Evolutionary conservation across 2,329 filamentous ascomycete genomes (phyloP).

Genomic region (Botrytis sinoallii): DNA sequence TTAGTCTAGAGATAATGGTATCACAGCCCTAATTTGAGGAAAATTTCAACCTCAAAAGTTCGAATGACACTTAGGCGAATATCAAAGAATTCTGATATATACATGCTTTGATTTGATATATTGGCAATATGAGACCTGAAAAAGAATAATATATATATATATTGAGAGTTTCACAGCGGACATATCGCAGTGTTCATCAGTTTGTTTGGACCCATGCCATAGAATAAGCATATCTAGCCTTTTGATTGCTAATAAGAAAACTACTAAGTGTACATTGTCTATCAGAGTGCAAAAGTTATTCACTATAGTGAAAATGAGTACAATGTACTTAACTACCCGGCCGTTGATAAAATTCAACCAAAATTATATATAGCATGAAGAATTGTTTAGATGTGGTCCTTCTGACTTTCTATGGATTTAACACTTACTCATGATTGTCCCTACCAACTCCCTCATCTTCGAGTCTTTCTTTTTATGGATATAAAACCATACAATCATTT

Average conservation of each 20-base stretch:
- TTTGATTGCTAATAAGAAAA: background rate
- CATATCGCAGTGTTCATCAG: background rate
- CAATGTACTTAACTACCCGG: rapidly evolving
- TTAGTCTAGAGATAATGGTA: rapidly evolving
- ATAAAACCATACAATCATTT: rapidly evolving
- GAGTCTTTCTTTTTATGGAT: background rate
- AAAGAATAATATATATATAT: too few species aligned
- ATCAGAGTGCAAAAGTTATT: background rate
- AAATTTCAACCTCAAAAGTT: too few species aligned
- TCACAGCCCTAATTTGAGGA: too few species aligned
- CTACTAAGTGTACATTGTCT: rapidly evolving
- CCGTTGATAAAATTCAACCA: rapidly evolving
- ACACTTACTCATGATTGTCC: background rate
- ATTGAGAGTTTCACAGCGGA: too few species aligned
- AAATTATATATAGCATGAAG: background rate
- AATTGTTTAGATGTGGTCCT: background rate
- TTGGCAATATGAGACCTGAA: too few species aligned
- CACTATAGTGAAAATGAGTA: background rate
- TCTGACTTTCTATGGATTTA: background rate
- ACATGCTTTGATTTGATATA: too few species aligned
- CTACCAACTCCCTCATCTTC: background rate
- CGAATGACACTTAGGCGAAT: too few species aligned
- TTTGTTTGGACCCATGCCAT: too few species aligned
- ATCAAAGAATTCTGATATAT: too few species aligned
- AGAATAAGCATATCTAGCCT: background rate